phyloP scores from a whole-genome alignment of 306 rosid species.

The Prosopis cineraria region DNA sequence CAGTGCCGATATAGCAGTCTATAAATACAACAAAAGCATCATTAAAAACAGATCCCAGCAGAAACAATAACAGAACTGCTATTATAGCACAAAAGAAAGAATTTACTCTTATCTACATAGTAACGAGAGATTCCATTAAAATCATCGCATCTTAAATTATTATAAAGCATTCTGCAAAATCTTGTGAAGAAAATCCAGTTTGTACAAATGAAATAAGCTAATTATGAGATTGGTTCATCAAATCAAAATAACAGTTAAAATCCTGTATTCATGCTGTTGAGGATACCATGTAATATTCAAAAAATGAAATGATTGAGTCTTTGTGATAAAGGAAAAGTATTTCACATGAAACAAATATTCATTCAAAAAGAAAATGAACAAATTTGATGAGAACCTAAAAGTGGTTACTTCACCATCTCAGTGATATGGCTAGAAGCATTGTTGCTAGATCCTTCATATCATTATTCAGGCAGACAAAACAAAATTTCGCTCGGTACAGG shows the following conservation, averaged over 20 bases:
- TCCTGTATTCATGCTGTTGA: neutral
- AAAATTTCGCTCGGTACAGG: neutral
- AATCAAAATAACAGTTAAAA: neutral
- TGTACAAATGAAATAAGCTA: neutral
- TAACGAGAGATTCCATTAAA: neutral
- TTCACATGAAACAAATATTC: neutral
- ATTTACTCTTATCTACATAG: neutral
- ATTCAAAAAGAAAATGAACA: too few species aligned
- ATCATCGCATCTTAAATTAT: neutral
- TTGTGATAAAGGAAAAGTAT: neutral
- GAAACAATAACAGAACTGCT: neutral
- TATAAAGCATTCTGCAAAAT: constrained; percentile 5
- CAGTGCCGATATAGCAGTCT: constrained; percentile 97
- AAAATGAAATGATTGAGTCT: constrained; percentile 3
- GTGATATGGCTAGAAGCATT: neutral
- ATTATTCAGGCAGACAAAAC: neutral
- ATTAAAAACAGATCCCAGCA: neutral
- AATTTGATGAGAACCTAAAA: constrained; percentile 4
- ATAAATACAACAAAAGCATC: constrained; percentile 24
- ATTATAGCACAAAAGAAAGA: neutral
- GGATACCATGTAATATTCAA: constrained; percentile 4
- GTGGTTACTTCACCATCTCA: neutral
- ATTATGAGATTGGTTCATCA: neutral
- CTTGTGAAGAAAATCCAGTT: neutral
- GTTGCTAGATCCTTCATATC: neutral